Evolutionary conservation across 805 yeast genomes (phyloP).

Genomic region (Alloascoidea africana): DNA sequence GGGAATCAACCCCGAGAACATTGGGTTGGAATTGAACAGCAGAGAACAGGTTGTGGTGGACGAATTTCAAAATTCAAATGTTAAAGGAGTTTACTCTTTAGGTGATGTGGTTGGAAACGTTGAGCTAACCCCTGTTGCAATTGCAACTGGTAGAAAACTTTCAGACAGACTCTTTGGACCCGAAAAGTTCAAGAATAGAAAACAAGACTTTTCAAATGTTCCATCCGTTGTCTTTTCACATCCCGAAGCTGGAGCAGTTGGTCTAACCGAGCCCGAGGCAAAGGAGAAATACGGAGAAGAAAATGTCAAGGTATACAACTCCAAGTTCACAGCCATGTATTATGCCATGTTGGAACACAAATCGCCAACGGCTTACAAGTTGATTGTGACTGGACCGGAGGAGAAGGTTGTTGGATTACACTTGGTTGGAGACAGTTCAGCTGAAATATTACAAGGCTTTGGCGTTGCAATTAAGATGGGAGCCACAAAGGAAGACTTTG

Average conservation of each 20-base stretch:
- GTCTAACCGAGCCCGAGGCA: slow-evolving; percentile 72
- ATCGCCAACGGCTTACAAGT: slow-evolving; percentile 77
- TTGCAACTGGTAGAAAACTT: slow-evolving; percentile 92
- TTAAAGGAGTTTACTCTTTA: slow-evolving; percentile 59
- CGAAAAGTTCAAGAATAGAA: slow-evolving; percentile 47
- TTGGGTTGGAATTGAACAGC: slow-evolving; percentile 50
- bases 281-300: slow-evolving; percentile 63
- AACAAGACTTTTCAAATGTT: slow-evolving; percentile 72
- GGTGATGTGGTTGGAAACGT: slow-evolving; percentile 93
- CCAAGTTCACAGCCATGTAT: slow-evolving; percentile 84
- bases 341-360: slow-evolving; percentile 73
- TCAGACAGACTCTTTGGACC: slow-evolving; percentile 89
- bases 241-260: slow-evolving; percentile 94
- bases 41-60: slow-evolving; percentile 60
- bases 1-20: slow-evolving; percentile 61
- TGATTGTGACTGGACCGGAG: slow-evolving; percentile 60
- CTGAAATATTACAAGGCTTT: slow-evolving; percentile 94
- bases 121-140: slow-evolving; percentile 96
- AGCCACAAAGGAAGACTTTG: slow-evolving; percentile 93
- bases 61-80: slow-evolving; percentile 74
- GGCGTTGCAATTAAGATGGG: slow-evolving; percentile 99
- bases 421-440: slow-evolving; percentile 76
- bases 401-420: slow-evolving; percentile 96
- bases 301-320: slow-evolving; percentile 64
- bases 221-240: slow-evolving; percentile 97